These are phyloP conservation scores for Candida oleophila DNA, from an alignment of 805 yeast genomes.

Conservation along the genomic window DNA sequence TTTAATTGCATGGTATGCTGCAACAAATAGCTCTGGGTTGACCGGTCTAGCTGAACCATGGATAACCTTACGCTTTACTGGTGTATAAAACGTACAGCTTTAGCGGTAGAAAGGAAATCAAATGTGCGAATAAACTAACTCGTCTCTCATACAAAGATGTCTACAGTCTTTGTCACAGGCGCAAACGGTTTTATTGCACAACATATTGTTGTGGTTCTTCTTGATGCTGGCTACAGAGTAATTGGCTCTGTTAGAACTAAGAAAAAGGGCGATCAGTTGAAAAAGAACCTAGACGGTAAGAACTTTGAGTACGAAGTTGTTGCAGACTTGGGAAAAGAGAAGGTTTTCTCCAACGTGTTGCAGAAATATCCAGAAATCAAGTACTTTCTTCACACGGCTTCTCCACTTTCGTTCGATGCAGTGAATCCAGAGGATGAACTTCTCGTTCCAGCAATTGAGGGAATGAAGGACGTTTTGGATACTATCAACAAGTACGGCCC, in stretches of 20 bases:
- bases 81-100: too few relatives aligned
- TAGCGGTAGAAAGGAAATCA: too few relatives aligned
- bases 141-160: too few relatives aligned
- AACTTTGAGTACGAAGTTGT: slow-evolving; percentile 45
- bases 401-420: slow-evolving; percentile 51
- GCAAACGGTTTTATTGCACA: slow-evolving; percentile 55
- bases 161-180: slow-evolving; percentile 47
- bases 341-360: slow-evolving; percentile 47
- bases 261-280: slow-evolving; percentile 37
- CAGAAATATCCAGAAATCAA: slow-evolving; percentile 48
- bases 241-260: slow-evolving; percentile 33
- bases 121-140: too few relatives aligned
- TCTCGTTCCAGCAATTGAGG: slow-evolving; percentile 54
- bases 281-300: slow-evolving; percentile 24
- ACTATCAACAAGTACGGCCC: slow-evolving; percentile 45
- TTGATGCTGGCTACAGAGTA: slow-evolving; percentile 23
- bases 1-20: too few relatives aligned
- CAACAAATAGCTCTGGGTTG: too few relatives aligned
- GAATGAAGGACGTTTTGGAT: slow-evolving; percentile 49
- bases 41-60: too few relatives aligned
- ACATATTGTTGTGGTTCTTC: slow-evolving; percentile 42
- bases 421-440: slow-evolving; percentile 49
- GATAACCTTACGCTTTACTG: too few relatives aligned
- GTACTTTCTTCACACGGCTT: slow-evolving; percentile 60
- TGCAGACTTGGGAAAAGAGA: slow-evolving; percentile 42